These are phyloP conservation scores for Lippia alba DNA, from an alignment of 305 asterid genomes.

Conservation along the genomic window DNA sequence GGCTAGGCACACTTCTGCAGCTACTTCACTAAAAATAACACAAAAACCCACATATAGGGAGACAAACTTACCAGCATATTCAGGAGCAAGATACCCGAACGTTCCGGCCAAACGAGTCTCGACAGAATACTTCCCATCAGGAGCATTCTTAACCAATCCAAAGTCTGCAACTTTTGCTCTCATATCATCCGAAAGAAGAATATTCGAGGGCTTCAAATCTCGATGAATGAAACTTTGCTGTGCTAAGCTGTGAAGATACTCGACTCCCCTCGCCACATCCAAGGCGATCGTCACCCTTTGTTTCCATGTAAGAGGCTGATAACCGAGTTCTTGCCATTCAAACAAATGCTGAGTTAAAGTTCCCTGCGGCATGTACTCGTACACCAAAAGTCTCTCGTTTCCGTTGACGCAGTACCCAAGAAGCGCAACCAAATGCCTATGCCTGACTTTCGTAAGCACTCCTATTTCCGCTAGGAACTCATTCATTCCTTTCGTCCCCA, in stretches of 20 bases:
- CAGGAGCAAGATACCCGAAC: slow-evolving; percentile 96
- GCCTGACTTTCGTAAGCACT: slow-evolving; percentile 94
- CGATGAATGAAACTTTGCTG: slow-evolving; percentile 92
- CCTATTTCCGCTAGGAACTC: slow-evolving; percentile 94
- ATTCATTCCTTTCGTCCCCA: slow-evolving; percentile 88
- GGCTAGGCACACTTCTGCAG: not conserved
- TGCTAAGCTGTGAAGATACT: slow-evolving; percentile 93
- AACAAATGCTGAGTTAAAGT: slow-evolving; percentile 85
- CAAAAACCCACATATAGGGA: slow-evolving; percentile 2
- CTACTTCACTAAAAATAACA: slow-evolving; percentile 6
- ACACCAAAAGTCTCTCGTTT: slow-evolving; percentile 90
- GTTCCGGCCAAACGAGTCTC: slow-evolving; percentile 96
- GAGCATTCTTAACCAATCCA: slow-evolving; percentile 89
- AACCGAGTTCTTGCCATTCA: slow-evolving; percentile 65
- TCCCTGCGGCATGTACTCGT: slow-evolving; percentile 95
- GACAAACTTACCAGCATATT: slow-evolving; percentile 74
- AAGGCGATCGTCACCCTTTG: slow-evolving; percentile 84
- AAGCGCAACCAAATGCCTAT: slow-evolving; percentile 91
- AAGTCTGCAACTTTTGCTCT: slow-evolving; percentile 99
- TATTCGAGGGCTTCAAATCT: slow-evolving; percentile 88
- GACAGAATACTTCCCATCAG: slow-evolving; percentile 89
- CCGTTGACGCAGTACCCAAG: slow-evolving; percentile 87
- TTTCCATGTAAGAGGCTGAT: slow-evolving; percentile 75
- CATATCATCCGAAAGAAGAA: slow-evolving; percentile 92
- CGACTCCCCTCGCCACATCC: slow-evolving; percentile 94